Evolutionary conservation across 495 filamentous ascomycete genomes (phyloP).

Genomic region (Aspergillus homomorphus): DNA sequence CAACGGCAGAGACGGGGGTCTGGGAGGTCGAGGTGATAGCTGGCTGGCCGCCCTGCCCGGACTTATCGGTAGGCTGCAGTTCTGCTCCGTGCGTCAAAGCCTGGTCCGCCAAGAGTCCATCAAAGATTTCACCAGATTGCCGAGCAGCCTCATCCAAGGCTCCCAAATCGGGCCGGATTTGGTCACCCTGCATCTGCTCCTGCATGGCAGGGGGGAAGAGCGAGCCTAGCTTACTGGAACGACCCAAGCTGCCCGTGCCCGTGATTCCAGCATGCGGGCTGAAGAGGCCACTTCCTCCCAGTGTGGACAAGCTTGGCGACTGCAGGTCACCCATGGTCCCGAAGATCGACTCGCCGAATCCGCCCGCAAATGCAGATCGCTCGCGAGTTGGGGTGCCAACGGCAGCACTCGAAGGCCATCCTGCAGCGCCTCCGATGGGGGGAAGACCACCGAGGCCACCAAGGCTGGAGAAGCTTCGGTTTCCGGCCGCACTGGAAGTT

Average conservation of each 20-base stretch:
- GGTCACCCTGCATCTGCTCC: constrained; percentile 70
- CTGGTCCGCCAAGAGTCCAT: not conserved
- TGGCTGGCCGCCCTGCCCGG: constrained; percentile 28
- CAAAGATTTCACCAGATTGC: constrained; percentile 19
- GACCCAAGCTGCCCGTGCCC: constrained; percentile 54
- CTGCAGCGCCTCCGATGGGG: constrained; percentile 54
- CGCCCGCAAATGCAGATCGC: constrained; percentile 55
- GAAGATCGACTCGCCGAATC: constrained; percentile 74
- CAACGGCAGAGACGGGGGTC: constrained; percentile 42
- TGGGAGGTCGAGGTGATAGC: constrained; percentile 39
- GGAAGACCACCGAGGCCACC: constrained; percentile 59
- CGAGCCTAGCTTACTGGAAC: constrained; percentile 80
- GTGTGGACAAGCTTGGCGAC: constrained; percentile 65
- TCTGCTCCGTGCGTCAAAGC: constrained; percentile 14
- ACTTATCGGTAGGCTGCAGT: constrained; percentile 26
- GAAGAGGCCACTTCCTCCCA: constrained; percentile 56
- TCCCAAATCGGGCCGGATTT: constrained; percentile 50
- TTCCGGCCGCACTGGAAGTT: constrained; percentile 75
- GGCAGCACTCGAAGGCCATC: constrained; percentile 63
- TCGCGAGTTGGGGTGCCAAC: constrained; percentile 75
- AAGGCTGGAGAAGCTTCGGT: constrained; percentile 65
- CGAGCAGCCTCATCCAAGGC: constrained; percentile 42
- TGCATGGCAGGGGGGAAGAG: constrained; percentile 86
- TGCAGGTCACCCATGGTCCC: constrained; percentile 67
- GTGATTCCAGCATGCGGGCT: constrained; percentile 47